Evolutionary conservation across 768 basidiomycete genomes (phyloP), one percentile per base, ranked within the genome.

Genomic region (Dioszegia hungarica): DNA sequence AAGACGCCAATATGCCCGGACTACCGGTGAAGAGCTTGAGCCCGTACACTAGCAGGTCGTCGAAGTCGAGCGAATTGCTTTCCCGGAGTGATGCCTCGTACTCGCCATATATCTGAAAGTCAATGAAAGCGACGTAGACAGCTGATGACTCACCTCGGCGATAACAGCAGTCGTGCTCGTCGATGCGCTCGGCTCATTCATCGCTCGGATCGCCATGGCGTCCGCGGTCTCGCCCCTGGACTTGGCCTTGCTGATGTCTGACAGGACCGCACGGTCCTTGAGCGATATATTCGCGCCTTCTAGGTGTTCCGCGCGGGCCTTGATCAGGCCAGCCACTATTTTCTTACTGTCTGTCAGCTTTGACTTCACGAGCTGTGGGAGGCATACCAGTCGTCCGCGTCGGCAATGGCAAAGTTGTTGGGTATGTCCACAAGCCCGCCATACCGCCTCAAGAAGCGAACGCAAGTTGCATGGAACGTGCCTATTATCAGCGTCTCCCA

Each of bases 51-150:
- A 92, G 80, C 17, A 91, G 79, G 69, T 92, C 90, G 65, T 94
- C 91, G 63, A 92, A 94, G 75, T 94, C 91, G 11, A 94, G 77
- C 29, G 85, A 83, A 63, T 89, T 89, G 60, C 80, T 82, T 27
- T 79, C 77, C 41, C 80, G 77, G 27, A 92, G 78, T 11, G 78
- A 77, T 6, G 77, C 78, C 63, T 89, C 83, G 73, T 94, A 92
- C 11, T 83, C 80, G 17, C 79, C 78, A 70, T 85, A 89, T 4
- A 88, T 75, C 46, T 82, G 49, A 43, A 2, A 45, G 37, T 28
- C 54, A 11, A 20, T 20, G 33, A 5, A 11, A 29, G 37, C 22
- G 38, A 45, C 22, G 31, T 33, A 9, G 5, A 55, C 6, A 15
- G 5, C 11, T 12, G 27, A 47, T 2, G 56, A n/a, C 70, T 43